Base-by-base conservation (phyloP, 1,284 basidiomycete species). In the Peniophora sp. region DNA sequence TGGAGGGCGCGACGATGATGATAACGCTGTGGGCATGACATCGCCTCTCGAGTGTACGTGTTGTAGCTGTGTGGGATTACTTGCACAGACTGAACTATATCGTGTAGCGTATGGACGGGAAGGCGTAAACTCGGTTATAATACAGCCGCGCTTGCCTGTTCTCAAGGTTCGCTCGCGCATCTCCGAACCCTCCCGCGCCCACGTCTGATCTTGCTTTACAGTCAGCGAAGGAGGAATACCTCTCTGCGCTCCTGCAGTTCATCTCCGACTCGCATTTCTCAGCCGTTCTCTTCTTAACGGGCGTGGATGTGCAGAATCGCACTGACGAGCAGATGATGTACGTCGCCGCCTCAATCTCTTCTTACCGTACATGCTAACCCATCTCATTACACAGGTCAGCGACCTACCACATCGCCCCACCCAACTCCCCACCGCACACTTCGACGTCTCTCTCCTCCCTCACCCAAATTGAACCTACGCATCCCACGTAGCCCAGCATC, bases 101-200 rank as follows among this genome's bases (percentile, higher is more conserved):
- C n/a, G n/a, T n/a, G n/a, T 57, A 89, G 87, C 91, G 14, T 90
- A 82, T 58, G 82, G 84, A 3, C 73, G 69, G 44, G 61, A 70
- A 35, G 72, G 69, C 8, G 59, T 65, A 43, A 64, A 75, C 46
- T 53, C 88, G 17, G 69, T 79, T n/a, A 69, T 89, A 46, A 63
- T 89, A 14, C 89, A 89, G 58, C 89, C 92, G 59, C 71, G 88
- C 51, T 89, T 88, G 9, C 89, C 89, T 11, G 78, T 78, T 2
- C 63, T 91, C 51, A 88, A 87, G 71, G 88, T 83, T 50, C 19
- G 64, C 57, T n/a, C n/a, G n/a, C n/a, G n/a, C n/a, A n/a, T n/a
- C n/a, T n/a, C n/a, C n/a, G n/a, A n/a, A 20, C 10, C 47, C 50
- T 56, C 41, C 11, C 38, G 5, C 16, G n/a, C 38, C 44, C 45